phyloP scores from a whole-genome alignment of 352 stramenopile species.

The Peronospora destructor region DNA sequence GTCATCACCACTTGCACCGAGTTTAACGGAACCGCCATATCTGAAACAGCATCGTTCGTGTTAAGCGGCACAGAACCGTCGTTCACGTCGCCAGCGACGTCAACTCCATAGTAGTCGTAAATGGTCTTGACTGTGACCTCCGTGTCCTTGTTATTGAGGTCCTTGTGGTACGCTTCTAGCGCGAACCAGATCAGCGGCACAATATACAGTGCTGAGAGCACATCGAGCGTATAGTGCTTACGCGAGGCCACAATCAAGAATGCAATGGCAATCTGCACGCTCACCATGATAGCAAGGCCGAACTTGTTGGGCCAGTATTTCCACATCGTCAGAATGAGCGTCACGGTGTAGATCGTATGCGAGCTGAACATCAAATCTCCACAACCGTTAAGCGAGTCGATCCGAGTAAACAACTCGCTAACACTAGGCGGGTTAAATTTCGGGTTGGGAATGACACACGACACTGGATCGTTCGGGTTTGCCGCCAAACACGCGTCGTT shows the following conservation, averaged over 20 bases:
- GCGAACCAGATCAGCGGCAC: constrained; percentile 81
- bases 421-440: constrained; percentile 58
- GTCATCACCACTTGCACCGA: constrained; percentile 30
- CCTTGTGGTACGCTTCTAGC: constrained; percentile 70
- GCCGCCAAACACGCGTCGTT: constrained; percentile 45
- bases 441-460: constrained; percentile 59
- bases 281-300: constrained; percentile 64
- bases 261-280: constrained; percentile 73
- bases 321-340: constrained; percentile 75
- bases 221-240: constrained; percentile 89
- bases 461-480: constrained; percentile 46
- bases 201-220: constrained; percentile 86
- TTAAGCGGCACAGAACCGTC: constrained; percentile 21
- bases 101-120: constrained; percentile 55
- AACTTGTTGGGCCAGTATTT: constrained; percentile 86
- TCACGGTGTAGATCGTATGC: constrained; percentile 89
- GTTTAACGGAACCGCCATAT: constrained; percentile 10
- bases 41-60: constrained; percentile 9
- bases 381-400: constrained; percentile 81
- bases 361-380: constrained; percentile 91
- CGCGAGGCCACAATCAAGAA: constrained; percentile 84
- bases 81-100: constrained; percentile 29
- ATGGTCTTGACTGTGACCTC: constrained; percentile 57
- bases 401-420: constrained; percentile 52
- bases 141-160: constrained; percentile 79